Percentiles rank a stretch among this genome's conserved stretches.
Evolutionary conservation across 2,329 filamentous ascomycete species (phyloP).

Genomic region (Aureobasidium subglaciale): DNA sequence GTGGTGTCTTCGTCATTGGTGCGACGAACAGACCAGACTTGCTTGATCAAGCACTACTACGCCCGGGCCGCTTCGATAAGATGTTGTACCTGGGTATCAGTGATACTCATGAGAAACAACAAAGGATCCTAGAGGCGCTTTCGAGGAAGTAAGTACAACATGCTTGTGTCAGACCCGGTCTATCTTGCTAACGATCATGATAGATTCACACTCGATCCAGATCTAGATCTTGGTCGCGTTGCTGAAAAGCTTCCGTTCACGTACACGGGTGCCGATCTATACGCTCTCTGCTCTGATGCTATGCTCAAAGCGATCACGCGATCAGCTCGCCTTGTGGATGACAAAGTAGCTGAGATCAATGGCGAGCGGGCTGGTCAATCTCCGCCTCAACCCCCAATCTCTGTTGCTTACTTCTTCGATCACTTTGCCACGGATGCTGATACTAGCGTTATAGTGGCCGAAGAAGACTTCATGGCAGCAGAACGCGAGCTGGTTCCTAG

Average conservation of each 20-base stretch:
- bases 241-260: slow-evolving; percentile 80
- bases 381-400: slow-evolving; percentile 47
- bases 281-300: slow-evolving; percentile 92
- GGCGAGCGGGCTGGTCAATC: slow-evolving; percentile 27
- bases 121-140: slow-evolving; percentile 86
- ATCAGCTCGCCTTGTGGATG: slow-evolving; percentile 75
- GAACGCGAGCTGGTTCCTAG: slow-evolving; percentile 82
- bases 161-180: neutral
- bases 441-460: slow-evolving; percentile 77
- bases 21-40: slow-evolving; percentile 93
- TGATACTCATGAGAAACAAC: slow-evolving; percentile 93
- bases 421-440: slow-evolving; percentile 79
- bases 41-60: slow-evolving; percentile 79
- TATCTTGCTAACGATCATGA: slow-evolving; percentile 3
- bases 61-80: slow-evolving; percentile 92
- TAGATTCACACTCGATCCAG: slow-evolving; percentile 77
- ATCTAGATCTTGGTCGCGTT: slow-evolving; percentile 67
- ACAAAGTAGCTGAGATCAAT: slow-evolving; percentile 69
- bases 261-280: slow-evolving; percentile 95
- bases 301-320: slow-evolving; percentile 98
- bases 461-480: slow-evolving; percentile 78
- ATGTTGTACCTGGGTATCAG: slow-evolving; percentile 96
- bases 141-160: slow-evolving; percentile 72
- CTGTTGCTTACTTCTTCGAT: slow-evolving; percentile 93
- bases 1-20: slow-evolving; percentile 92